Percentiles rank a stretch among this genome's conserved stretches.
Evolutionary conservation across 805 yeast genomes (phyloP).

Genomic region (Sungouiella blattae): DNA sequence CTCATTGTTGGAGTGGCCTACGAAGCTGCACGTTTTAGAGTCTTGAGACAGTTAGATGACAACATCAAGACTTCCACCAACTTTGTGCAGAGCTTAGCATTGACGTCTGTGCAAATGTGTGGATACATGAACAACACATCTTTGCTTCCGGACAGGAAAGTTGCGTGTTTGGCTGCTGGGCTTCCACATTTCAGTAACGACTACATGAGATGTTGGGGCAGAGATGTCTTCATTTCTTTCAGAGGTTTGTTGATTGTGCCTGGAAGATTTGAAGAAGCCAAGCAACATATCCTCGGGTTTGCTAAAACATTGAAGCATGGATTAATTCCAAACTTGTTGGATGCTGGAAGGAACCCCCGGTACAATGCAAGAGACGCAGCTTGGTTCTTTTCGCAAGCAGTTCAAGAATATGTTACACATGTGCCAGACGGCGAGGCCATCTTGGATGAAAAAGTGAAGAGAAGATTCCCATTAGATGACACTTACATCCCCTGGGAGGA

Average conservation of each 20-base stretch:
- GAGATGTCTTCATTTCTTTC: slow-evolving; percentile 87
- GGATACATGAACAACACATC: slow-evolving; percentile 74
- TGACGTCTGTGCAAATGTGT: slow-evolving; percentile 84
- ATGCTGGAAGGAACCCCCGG: slow-evolving; percentile 90
- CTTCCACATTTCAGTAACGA: slow-evolving; percentile 88
- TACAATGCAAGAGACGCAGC: slow-evolving; percentile 96
- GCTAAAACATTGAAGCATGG: slow-evolving; percentile 94
- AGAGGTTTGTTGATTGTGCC: slow-evolving; percentile 79
- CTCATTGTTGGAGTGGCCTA: slow-evolving; percentile 78
- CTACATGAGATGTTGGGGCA: slow-evolving; percentile 98
- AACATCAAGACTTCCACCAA: slow-evolving; percentile 58
- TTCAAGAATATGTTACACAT: slow-evolving; percentile 71
- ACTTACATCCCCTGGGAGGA: slow-evolving; percentile 66
- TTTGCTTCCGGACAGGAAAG: slow-evolving; percentile 55
- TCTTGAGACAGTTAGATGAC: slow-evolving; percentile 51
- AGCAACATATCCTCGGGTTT: slow-evolving; percentile 75
- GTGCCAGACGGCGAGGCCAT: slow-evolving; percentile 70
- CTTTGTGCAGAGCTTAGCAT: slow-evolving; percentile 75
- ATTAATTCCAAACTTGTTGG: slow-evolving; percentile 85
- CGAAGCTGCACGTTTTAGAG: slow-evolving; percentile 72
- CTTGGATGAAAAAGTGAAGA: slow-evolving; percentile 64
- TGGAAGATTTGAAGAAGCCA: slow-evolving; percentile 77
- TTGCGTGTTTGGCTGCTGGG: slow-evolving; percentile 91
- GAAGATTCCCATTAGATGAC: slow-evolving; percentile 91
- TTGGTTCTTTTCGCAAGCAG: slow-evolving; percentile 88